phyloP scores from a whole-genome alignment of 78 protist genomes.

The Bodo saltans region DNA sequence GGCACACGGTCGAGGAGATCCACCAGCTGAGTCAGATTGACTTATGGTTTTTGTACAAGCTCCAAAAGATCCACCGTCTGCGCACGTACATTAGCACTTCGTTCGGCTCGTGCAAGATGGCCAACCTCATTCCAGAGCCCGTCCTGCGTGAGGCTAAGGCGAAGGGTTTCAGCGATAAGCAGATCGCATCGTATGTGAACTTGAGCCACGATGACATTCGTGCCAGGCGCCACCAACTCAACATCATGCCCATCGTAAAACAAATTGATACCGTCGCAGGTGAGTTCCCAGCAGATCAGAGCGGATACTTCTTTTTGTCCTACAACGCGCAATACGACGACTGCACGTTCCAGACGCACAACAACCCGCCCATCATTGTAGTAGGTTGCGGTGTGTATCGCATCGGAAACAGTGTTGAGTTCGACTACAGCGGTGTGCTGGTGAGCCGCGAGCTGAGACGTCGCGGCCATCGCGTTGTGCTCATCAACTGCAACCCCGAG shows the following conservation, averaged over 20 bases:
- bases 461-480: conserved; percentile 73
- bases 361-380: conserved; percentile 42
- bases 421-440: conserved; percentile 60
- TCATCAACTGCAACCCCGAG: conserved; percentile 98
- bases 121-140: not conserved
- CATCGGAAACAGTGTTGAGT: conserved; percentile 79
- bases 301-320: conserved; percentile 88
- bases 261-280: conserved; percentile 91
- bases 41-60: conserved; percentile 83
- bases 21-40: conserved; percentile 83
- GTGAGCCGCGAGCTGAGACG: conserved; percentile 69
- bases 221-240: conserved; percentile 25
- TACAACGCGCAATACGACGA: conserved; percentile 81
- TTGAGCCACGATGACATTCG: conserved; percentile 66
- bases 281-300: conserved; percentile 87
- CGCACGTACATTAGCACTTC: not conserved
- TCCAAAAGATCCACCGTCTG: conserved; percentile 52
- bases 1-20: conserved; percentile 71
- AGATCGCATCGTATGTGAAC: conserved; percentile 52
- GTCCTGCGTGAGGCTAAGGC: conserved; percentile 64
- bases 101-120: not conserved
- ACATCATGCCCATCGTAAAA: conserved; percentile 78
- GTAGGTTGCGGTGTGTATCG: conserved; percentile 92
- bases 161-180: conserved; percentile 79
- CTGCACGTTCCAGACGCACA: conserved; percentile 41